phyloP scores from a whole-genome alignment of 495 filamentous ascomycete species.

The Rhypophila decipiens region DNA sequence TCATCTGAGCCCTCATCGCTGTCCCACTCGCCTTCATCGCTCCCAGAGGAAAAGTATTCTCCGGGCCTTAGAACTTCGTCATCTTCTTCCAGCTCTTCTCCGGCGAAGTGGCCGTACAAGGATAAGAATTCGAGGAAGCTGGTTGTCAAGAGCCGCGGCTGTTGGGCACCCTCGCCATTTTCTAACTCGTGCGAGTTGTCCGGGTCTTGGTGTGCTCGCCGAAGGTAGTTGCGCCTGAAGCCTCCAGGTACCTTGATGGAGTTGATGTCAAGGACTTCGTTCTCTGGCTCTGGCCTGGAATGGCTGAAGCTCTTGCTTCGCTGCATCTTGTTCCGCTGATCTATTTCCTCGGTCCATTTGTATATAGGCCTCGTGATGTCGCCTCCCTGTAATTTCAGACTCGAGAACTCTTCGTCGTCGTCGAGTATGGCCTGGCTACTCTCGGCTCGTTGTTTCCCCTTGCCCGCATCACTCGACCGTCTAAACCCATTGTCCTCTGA shows the following conservation, averaged over 20 bases:
- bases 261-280: conserved; percentile 72
- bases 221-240: conserved; percentile 81
- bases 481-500: conserved; percentile 34
- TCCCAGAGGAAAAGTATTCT: conserved; percentile 74
- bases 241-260: conserved; percentile 88
- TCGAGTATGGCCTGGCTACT: conserved; percentile 35
- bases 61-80: conserved; percentile 79
- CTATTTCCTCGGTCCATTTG: conserved; percentile 82
- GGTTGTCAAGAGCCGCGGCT: conserved; percentile 67
- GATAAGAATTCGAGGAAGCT: conserved; percentile 95
- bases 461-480: conserved; percentile 33
- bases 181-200: conserved; percentile 39
- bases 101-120: conserved; percentile 94
- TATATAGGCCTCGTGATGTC: conserved; percentile 94
- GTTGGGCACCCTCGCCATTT: conserved; percentile 31
- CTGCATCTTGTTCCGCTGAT: conserved; percentile 50
- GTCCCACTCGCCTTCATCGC: conserved; percentile 45
- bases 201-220: conserved; percentile 59
- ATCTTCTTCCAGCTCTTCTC: conserved; percentile 91
- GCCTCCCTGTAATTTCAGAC: conserved; percentile 82
- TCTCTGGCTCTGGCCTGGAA: conserved; percentile 67
- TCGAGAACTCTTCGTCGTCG: conserved; percentile 79
- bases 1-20: conserved; percentile 52
- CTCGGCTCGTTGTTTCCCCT: conserved; percentile 41
- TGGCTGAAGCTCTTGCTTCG: conserved; percentile 83